Base-by-base conservation (phyloP, 2,329 filamentous ascomycete species). In the Fusarium sterilihyphosum region DNA sequence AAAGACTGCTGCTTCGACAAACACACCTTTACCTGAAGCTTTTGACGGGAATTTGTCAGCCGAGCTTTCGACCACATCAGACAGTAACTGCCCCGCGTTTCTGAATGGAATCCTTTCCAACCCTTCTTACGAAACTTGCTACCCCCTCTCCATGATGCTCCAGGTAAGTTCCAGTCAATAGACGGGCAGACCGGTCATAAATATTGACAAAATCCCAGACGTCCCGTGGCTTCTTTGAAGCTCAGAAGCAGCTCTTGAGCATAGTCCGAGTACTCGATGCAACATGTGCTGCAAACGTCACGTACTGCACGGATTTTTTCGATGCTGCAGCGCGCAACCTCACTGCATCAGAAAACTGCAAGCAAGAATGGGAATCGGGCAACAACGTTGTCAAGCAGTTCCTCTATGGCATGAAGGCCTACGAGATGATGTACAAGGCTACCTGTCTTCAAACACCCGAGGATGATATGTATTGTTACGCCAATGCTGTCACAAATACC, bases 131-230 rank as follows among this genome's bases (percentile, higher is more conserved):
- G 88, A 90, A 75, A 82, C 88, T 59, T 98, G 96, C 84, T 90
- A 95, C 75, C 94, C 96, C 1, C 86, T 98, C 65, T 98, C 95
- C 3, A 87, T 98, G 77, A 89, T 98, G 73, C 86, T 98, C 16
- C 90, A 93, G 86, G 93, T 94, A 84, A 80, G 89, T 80, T 38
- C 26, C 18, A 49, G 20, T 26, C 31, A 12, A n/a, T 24, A 14
- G n/a, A 20, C 2, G 26, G 24, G 26, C 18, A 29, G 26, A 2
- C 11, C 10, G 20, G n/a, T 22, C 13, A 24, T 16, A 9, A 18
- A 35, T 61, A 33, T 64, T 78, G 64, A 78, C 57, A 8, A 40
- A n/a, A 26, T 16, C 12, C 6, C 24, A 97, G 91, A 94, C 93
- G 71, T 98, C 96, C 16, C 89, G 88, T 59, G 90, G 91, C 46